Conservation (phyloP, 495 filamentous ascomycete genomes). For the Penicillium steckii region DNA sequence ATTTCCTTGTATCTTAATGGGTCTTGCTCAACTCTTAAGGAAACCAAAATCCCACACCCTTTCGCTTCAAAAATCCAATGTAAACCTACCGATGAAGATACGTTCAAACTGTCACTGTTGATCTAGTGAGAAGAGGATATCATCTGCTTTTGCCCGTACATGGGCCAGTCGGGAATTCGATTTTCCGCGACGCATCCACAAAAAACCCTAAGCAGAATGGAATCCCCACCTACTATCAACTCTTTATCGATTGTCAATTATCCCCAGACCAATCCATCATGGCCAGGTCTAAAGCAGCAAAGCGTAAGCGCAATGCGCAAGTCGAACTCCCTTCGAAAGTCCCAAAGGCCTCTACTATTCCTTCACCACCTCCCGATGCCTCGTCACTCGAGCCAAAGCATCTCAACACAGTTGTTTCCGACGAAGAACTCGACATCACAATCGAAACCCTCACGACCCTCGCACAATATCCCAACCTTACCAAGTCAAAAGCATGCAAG, state of each 20-base stretch:
- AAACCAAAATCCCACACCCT: no score
- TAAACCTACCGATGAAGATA: no score
- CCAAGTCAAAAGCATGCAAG: conserved; percentile 41
- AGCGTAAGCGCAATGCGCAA: conserved; percentile 41
- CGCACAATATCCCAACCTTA: conserved; percentile 34
- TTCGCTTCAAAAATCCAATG: no score
- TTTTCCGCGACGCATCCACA: conserved; percentile 2
- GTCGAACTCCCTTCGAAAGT: conserved; percentile 30
- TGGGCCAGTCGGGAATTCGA: not conserved
- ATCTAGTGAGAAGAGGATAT: no score
- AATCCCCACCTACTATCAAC: not conserved
- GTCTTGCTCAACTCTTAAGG: no score
- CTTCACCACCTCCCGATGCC: conserved; percentile 35
- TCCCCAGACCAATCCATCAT: conserved; percentile 12
- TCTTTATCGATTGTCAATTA: conserved; percentile 1
- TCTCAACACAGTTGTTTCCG: conserved; percentile 30
- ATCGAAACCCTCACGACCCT: conserved; percentile 37
- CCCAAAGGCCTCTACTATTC: conserved; percentile 20
- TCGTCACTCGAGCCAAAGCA: conserved; percentile 30
- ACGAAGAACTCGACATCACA: conserved; percentile 39
- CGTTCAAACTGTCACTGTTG: no score
- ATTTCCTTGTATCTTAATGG: no score
- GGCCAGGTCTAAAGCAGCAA: conserved; percentile 37
- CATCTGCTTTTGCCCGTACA: not conserved
- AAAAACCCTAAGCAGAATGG: no score